phyloP scores from a whole-genome alignment of 176 grass and related monocot genomes.

The Eremochloa ophiuroides region DNA sequence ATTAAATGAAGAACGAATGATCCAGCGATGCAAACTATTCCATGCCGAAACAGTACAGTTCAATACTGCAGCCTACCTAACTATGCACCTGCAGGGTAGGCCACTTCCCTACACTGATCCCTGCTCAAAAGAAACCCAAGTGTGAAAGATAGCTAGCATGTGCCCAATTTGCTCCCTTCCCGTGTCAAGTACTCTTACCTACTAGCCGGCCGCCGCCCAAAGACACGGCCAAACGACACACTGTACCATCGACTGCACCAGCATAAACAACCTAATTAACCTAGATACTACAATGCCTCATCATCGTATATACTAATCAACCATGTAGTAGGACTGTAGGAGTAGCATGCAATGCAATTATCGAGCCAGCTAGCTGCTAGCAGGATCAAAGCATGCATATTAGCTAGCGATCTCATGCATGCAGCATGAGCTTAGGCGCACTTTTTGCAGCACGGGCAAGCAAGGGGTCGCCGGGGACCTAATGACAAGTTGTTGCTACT shows the following conservation, averaged over 20 bases:
- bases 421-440: neutral
- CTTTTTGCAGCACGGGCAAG: constrained; percentile 3
- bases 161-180: neutral
- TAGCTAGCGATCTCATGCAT: neutral
- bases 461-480: neutral
- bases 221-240: neutral
- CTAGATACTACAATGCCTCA: neutral
- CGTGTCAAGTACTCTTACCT: neutral
- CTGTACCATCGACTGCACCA: neutral
- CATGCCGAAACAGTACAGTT: neutral
- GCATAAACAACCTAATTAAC: neutral
- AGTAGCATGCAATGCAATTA: constrained; percentile 16
- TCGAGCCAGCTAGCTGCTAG: neutral
- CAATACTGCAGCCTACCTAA: neutral
- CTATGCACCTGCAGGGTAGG: constrained; percentile 9
- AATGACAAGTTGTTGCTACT: neutral
- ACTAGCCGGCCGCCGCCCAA: neutral
- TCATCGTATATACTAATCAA: neutral
- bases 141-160: neutral
- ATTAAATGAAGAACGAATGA: neutral
- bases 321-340: neutral
- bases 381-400: neutral
- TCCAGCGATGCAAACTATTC: neutral
- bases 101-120: constrained; percentile 17
- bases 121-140: neutral